Base-by-base conservation (phyloP, 2,329 filamentous ascomycete genomes). In the Beauveria bassiana region DNA sequence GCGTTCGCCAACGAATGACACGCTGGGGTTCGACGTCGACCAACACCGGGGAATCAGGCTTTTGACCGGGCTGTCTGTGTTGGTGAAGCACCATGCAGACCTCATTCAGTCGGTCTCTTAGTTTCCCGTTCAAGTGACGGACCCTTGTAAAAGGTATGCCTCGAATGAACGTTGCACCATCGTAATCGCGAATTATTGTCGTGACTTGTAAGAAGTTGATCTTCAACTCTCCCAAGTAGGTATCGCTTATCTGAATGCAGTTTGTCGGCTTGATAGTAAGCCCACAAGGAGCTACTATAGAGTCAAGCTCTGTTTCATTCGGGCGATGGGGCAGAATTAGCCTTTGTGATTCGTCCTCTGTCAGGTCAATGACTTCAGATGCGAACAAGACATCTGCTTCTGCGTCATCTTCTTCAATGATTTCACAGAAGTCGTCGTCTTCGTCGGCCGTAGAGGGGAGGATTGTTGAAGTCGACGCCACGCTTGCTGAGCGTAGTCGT, bases 171-270 rank as follows among this genome's bases (percentile, higher is more conserved):
- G 69, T 57, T 0, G 67, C 59, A 0, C 70, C 68, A 0, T 58
- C 57, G 0, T 38, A 47, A 34, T 69, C 55, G 28, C 73, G 65
- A 22, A 79, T 70, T 45, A 83, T 77, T 1, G 67, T 64, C 51
- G 74, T 74, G 68, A 83, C 77, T 62, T 75, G 66, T 31, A 82
- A 70, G 59, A 75, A 76, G 2, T 73, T 51, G 5, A 77, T 66
- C 1, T 63, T 57, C 43, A 69, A 69, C 1, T 62, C 57, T 5
- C 69, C 70, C 6, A 70, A 42, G 1, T 45, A 31, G 8, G 66
- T 66, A 14, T 65, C 26, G 7, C 57, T 40, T 2, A 76, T 62
- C 45, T 75, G 66, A 14, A 77, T 62, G 5, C 74, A 68, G 3
- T 68, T 67, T 0, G 68, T 70, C 3, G 65, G 34, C 26, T 67